These are phyloP conservation scores for Protomyces inouyei DNA, from an alignment of 1,139 yeast genomes.

Conservation along the genomic window DNA sequence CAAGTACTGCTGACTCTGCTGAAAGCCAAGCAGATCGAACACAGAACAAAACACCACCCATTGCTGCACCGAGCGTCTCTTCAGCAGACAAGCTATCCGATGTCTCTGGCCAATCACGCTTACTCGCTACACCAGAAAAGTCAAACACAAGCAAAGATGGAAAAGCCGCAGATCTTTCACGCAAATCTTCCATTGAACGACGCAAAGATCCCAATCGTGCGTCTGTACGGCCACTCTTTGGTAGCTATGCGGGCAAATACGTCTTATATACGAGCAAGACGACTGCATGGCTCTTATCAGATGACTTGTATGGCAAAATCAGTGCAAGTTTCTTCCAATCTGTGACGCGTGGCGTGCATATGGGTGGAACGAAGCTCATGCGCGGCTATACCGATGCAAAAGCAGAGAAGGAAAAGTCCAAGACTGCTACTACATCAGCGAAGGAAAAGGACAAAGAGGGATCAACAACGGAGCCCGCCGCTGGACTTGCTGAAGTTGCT, in stretches of 20 bases:
- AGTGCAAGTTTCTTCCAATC: slow-evolving; percentile 33
- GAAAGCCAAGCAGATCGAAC: not conserved
- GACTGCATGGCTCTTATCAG: slow-evolving; percentile 35
- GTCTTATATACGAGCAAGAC: slow-evolving; percentile 33
- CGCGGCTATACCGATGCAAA: slow-evolving; percentile 34
- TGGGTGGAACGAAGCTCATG: slow-evolving; percentile 35
- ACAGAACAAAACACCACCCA: slow-evolving; percentile 2
- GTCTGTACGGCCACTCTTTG: slow-evolving; percentile 34
- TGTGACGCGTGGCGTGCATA: slow-evolving; percentile 33
- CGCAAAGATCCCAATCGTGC: slow-evolving; percentile 15
- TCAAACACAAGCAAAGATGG: not conserved
- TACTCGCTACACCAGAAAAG: slow-evolving; percentile 5
- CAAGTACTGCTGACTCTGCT: not conserved
- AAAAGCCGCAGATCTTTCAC: slow-evolving; percentile 5
- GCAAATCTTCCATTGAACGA: not conserved
- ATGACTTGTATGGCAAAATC: slow-evolving; percentile 35
- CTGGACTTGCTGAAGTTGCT: not conserved
- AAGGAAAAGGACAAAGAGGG: not conserved
- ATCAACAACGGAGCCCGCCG: not conserved
- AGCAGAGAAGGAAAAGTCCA: not conserved
- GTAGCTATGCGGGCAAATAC: slow-evolving; percentile 34
- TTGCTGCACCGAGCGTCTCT: slow-evolving; percentile 1
- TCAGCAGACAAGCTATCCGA: slow-evolving; percentile 18
- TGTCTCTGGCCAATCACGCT: slow-evolving; percentile 17
- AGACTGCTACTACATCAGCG: not conserved